phyloP scores from a whole-genome alignment of 306 rosid genomes.

The Luffa acutangula region DNA sequence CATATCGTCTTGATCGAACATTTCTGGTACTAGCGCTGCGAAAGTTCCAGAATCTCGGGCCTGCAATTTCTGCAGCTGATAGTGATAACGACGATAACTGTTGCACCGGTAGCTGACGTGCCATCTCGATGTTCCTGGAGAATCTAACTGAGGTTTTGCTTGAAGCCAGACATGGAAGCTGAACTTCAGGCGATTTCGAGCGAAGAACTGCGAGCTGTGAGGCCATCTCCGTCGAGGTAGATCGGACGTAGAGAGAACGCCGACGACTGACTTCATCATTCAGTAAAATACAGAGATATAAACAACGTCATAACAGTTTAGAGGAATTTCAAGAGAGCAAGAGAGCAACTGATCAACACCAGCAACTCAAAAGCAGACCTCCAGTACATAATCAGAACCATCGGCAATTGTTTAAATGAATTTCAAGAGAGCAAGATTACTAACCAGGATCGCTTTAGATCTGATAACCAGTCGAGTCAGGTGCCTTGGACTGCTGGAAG shows the following conservation, averaged over 20 bases:
- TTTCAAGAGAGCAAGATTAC: too few species aligned
- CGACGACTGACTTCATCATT: not conserved
- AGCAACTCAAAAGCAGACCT: too few species aligned
- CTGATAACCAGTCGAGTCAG: too few species aligned
- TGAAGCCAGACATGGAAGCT: conserved; percentile 9
- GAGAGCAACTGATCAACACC: too few species aligned
- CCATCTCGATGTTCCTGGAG: not conserved
- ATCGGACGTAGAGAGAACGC: not conserved
- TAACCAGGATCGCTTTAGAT: too few species aligned
- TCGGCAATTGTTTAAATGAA: too few species aligned
- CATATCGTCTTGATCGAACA: not conserved
- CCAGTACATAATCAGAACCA: too few species aligned
- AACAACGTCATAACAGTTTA: not conserved
- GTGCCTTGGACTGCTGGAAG: too few species aligned
- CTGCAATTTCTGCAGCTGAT: not conserved
- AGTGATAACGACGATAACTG: not conserved
- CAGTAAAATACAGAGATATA: not conserved
- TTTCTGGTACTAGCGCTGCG: not conserved
- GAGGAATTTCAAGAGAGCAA: too few species aligned
- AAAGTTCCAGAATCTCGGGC: not conserved
- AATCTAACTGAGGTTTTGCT: conserved; percentile 9
- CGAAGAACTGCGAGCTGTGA: not conserved
- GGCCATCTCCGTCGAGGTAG: conserved; percentile 17
- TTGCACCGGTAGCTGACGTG: not conserved
- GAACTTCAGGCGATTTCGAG: conserved; percentile 5